These are phyloP conservation scores for Farysia itapuensis DNA, from an alignment of 1,284 basidiomycete species.

Conservation along the genomic window DNA sequence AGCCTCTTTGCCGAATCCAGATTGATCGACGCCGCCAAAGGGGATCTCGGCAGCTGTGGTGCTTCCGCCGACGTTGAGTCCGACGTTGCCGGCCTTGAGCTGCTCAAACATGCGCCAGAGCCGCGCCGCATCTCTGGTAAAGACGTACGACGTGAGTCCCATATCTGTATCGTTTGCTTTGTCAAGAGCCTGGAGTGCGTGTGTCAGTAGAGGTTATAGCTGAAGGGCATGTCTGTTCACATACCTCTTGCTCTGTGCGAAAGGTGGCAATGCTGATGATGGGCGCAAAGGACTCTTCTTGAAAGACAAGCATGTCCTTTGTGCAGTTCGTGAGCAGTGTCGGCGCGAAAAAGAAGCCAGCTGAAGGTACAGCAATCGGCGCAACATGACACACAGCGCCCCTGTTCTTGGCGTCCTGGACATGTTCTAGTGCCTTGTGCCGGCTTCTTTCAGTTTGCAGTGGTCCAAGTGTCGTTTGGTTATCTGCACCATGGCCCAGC, in stretches of 20 bases:
- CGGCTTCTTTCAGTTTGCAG: slow-evolving; percentile 84
- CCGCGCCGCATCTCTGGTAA: slow-evolving; percentile 74
- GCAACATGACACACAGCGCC: slow-evolving; percentile 80
- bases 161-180: slow-evolving; percentile 81
- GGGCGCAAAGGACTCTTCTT: slow-evolving; percentile 58
- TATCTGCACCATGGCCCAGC: slow-evolving; percentile 84
- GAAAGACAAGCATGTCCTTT: slow-evolving; percentile 63
- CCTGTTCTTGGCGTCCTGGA: slow-evolving; percentile 78
- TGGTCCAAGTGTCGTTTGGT: slow-evolving; percentile 79
- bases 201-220: no score
- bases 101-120: slow-evolving; percentile 94
- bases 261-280: slow-evolving; percentile 70
- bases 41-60: slow-evolving; percentile 51
- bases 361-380: slow-evolving; percentile 70
- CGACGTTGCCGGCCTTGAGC: slow-evolving; percentile 94
- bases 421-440: slow-evolving; percentile 82
- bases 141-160: slow-evolving; percentile 71
- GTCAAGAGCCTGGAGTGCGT: slow-evolving; percentile 71
- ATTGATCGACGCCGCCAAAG: slow-evolving; percentile 90
- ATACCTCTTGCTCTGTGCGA: slow-evolving; percentile 78
- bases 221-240: no score
- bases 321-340: slow-evolving; percentile 84
- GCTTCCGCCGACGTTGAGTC: slow-evolving; percentile 62
- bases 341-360: slow-evolving; percentile 76
- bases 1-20: slow-evolving; percentile 64